Evolutionary conservation across 2,329 filamentous ascomycete genomes (phyloP), one percentile per base, ranked within the genome.

Genomic region (Coleophoma eucalyptorum): DNA sequence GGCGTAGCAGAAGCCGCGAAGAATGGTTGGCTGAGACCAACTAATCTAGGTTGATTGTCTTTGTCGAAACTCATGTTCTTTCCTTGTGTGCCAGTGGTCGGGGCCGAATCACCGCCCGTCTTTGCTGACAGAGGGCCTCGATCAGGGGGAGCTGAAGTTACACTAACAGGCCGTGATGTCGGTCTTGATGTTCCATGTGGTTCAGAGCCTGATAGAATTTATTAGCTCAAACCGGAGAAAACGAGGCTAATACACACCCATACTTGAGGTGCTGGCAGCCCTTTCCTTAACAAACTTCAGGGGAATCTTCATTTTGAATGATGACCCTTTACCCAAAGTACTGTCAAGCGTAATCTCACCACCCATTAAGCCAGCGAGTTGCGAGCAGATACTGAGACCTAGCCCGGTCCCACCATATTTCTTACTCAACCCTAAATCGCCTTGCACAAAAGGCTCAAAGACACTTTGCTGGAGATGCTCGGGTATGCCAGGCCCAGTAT

Each of bases 381-480:
- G 92, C 18, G 89, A 86, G 69, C 90, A 96, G 61, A 97, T 97
- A 62, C 88, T 93, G 49, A 97, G 69, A 2, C 92, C 92, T 2
- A 96, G 73, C 4, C 92, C 92, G 1, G 92, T 96, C 15, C 92
- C 92, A 16, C 90, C 90, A 64, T 86, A 95, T 63, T 94, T 94
- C 67, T 90, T 95, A 72, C 88, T 95, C 15, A 97, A 72, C 1
- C 90, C 89, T 1, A 94, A 72, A 64, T 96, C 91, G n/a, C 89
- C 92, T 68, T 97, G 92, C 0, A 96, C 89, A 63, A 97, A 97
- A 0, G 92, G 92, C 66, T 96, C 92, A 65, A 97, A 97, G 10
- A 97, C 90, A 58, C 86, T 86, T 50, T 89, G 76, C 59, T 91
- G 90, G 67, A 95, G 81, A 56, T 86, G 73, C 6, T 84, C 80